Conservation (phyloP, 495 filamentous ascomycete genomes). For the Neurospora discreta region DNA sequence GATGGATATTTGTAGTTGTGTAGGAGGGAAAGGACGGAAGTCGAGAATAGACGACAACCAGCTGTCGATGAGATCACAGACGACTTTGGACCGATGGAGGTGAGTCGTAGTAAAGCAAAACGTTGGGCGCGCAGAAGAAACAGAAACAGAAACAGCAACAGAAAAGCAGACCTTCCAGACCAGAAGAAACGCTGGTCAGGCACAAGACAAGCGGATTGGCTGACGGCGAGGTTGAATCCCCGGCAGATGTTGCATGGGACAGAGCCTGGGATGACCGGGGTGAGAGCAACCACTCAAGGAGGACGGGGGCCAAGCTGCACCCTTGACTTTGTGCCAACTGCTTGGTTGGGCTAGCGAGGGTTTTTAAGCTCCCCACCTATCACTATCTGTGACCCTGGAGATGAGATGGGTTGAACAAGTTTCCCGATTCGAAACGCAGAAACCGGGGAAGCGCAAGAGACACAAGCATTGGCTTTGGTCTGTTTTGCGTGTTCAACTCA, state of each 20-base stretch:
- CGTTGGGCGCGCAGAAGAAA: constrained; percentile 6
- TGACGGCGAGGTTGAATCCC: constrained; percentile 5
- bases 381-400: not conserved
- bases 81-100: not conserved
- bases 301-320: constrained; percentile 5
- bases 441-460: not conserved
- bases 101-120: not conserved
- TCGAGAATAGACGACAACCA: not conserved
- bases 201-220: constrained; percentile 13
- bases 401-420: not conserved
- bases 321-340: constrained; percentile 7
- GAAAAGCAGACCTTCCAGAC: constrained; percentile 2
- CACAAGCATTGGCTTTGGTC: not conserved
- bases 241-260: constrained; percentile 1
- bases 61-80: not conserved
- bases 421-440: not conserved
- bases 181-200: constrained; percentile 4
- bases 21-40: not conserved
- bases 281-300: constrained; percentile 8
- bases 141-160: not conserved
- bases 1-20: not conserved
- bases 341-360: not conserved
- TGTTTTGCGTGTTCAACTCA: not conserved
- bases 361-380: not conserved
- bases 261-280: constrained; percentile 5